Evolutionary conservation across 176 grass and related monocot species (phyloP).

Genomic region (Alopecurus myosuroides): DNA sequence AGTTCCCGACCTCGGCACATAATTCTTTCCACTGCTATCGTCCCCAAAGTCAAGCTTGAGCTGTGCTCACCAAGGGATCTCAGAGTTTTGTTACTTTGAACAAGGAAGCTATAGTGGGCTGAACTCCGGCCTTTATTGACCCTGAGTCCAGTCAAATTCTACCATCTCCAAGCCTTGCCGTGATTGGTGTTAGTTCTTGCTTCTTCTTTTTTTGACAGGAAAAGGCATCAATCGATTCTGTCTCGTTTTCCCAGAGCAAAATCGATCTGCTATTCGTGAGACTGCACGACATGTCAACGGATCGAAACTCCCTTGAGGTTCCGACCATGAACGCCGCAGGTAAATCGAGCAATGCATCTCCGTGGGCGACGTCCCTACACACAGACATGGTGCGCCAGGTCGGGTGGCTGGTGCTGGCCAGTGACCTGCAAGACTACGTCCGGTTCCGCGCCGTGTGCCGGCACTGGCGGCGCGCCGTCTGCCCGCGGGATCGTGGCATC

Average conservation of each 20-base stretch:
- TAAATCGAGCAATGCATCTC: background rate
- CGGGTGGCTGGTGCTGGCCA: background rate
- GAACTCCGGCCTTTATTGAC: no score
- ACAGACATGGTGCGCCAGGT: background rate
- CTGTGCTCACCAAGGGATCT: no score
- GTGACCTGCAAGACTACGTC: background rate
- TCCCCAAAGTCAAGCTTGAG: no score
- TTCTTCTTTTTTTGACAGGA: no score
- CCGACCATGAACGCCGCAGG: background rate
- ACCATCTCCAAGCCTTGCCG: background rate
- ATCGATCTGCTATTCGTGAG: background rate
- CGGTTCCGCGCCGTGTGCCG: background rate
- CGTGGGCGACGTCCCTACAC: background rate
- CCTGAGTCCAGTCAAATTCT: background rate
- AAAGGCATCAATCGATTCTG: background rate
- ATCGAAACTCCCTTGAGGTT: background rate
- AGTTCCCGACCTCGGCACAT: no score
- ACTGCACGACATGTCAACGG: background rate
- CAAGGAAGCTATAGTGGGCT: no score
- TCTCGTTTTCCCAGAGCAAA: background rate
- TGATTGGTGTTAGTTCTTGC: background rate
- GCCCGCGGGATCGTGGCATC: background rate
- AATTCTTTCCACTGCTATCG: no score
- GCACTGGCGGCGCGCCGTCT: background rate
- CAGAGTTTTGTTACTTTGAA: no score